Conservation (phyloP, 495 filamentous ascomycete species). For the Aspergillus funiculosus region DNA sequence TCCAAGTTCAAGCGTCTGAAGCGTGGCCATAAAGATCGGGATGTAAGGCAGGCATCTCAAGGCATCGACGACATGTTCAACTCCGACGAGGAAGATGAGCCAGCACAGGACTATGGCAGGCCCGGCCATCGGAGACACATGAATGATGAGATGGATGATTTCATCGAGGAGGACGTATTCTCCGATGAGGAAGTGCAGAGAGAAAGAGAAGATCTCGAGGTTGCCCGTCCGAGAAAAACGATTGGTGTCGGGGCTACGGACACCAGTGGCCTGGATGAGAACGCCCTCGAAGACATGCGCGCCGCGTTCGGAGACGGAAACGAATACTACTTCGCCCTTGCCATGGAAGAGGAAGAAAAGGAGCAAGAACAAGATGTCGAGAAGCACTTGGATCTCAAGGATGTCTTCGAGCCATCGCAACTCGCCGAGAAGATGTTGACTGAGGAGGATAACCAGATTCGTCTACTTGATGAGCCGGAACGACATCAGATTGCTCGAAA, state of each 20-base stretch:
- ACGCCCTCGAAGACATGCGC: conserved; percentile 89
- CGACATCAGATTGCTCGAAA: conserved; percentile 88
- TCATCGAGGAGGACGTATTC: conserved; percentile 93
- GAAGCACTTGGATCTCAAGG: conserved; percentile 82
- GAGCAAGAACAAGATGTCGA: conserved; percentile 65
- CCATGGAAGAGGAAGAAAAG: conserved; percentile 64
- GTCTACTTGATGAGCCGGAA: conserved; percentile 81
- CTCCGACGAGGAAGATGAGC: conserved; percentile 84
- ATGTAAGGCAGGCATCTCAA: conserved; percentile 51
- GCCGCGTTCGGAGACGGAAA: conserved; percentile 90
- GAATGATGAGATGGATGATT: conserved; percentile 88
- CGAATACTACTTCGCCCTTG: conserved; percentile 90
- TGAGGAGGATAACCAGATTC: conserved; percentile 88
- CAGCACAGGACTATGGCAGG: conserved; percentile 49
- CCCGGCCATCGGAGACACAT: conserved; percentile 47
- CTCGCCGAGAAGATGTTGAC: conserved; percentile 89
- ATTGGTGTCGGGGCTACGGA: conserved; percentile 56
- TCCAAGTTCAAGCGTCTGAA: conserved; percentile 93
- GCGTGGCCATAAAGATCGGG: conserved; percentile 77
- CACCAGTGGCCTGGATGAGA: conserved; percentile 77
- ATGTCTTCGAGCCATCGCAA: conserved; percentile 95
- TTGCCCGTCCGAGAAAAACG: conserved; percentile 63
- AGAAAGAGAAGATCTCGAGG: conserved; percentile 79
- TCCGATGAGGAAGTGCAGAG: conserved; percentile 77
- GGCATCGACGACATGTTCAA: conserved; percentile 83